Conservation (phyloP, 345 rosid genomes). For the Eucalyptus albens region DNA sequence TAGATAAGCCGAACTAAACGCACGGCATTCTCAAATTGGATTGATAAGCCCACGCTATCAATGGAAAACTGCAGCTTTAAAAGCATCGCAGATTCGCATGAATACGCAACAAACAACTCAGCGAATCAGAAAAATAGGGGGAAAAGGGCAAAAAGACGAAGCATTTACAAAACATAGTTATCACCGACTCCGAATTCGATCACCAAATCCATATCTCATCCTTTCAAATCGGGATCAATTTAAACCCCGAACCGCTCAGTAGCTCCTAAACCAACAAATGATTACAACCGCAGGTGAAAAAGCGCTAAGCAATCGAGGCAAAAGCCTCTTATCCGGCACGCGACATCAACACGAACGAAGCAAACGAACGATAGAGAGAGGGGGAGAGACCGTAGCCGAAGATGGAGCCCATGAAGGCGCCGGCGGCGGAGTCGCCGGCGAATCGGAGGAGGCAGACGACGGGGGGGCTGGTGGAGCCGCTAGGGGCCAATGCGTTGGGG, state of each 20-base stretch:
- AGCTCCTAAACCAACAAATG: background rate
- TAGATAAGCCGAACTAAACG: background rate
- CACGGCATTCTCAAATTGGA: background rate
- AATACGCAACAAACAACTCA: background rate
- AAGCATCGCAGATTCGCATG: background rate
- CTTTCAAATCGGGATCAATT: background rate
- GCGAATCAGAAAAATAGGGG: background rate
- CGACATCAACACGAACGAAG: background rate
- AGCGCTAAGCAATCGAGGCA: background rate
- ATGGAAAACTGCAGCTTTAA: background rate
- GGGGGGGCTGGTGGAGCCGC: conserved; percentile 13
- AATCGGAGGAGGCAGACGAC: conserved; percentile 63
- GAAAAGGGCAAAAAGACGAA: background rate
- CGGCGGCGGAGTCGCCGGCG: conserved; percentile 75
- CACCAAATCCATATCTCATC: background rate
- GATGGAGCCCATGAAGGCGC: conserved; percentile 82
- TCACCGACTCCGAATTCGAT: background rate
- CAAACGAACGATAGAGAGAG: background rate
- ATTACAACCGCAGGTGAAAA: background rate
- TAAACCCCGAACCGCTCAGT: background rate
- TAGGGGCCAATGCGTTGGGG: conserved; percentile 27
- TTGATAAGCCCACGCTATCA: background rate
- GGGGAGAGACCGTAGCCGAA: conserved; percentile 58
- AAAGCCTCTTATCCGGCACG: background rate
- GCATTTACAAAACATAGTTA: background rate